phyloP scores from a whole-genome alignment of 129 eudicot species.

The Daucus carota region DNA sequence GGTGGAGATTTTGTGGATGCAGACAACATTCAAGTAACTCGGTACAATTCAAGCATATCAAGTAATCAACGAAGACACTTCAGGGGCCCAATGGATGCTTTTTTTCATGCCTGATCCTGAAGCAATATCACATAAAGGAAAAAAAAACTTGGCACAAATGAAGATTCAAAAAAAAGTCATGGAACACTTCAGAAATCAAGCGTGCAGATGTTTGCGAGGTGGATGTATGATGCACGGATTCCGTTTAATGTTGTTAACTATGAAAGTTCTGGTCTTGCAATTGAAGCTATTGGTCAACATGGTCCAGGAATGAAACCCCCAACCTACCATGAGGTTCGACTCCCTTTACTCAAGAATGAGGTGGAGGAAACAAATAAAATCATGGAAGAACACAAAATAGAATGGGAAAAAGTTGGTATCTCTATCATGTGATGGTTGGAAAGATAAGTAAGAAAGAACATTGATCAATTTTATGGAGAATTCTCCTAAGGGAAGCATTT shows the following conservation, averaged over 20 bases:
- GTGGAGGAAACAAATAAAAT: neutral
- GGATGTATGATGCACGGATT: constrained; percentile 13
- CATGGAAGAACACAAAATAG: neutral
- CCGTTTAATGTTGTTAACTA: constrained; percentile 11
- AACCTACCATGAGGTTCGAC: neutral
- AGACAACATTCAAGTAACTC: too few species aligned
- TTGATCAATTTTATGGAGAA: neutral
- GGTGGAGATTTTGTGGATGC: too few species aligned
- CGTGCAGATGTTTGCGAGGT: constrained; percentile 1
- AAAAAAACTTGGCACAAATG: too few species aligned
- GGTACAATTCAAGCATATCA: too few species aligned
- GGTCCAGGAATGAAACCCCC: constrained; percentile 12
- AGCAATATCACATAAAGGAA: too few species aligned
- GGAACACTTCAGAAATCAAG: too few species aligned
- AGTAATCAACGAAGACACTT: too few species aligned
- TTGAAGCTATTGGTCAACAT: constrained; percentile 3
- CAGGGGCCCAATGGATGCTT: too few species aligned
- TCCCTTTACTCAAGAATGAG: neutral
- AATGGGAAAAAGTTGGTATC: neutral
- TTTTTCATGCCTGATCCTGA: too few species aligned
- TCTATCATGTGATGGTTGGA: constrained; percentile 1
- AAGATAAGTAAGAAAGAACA: neutral
- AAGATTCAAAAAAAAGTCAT: too few species aligned
- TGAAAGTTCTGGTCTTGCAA: neutral
- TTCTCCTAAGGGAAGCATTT: neutral